These are phyloP conservation scores for Wallacemonas sp. DNA, from an alignment of 208 protist species.

Conservation along the genomic window DNA sequence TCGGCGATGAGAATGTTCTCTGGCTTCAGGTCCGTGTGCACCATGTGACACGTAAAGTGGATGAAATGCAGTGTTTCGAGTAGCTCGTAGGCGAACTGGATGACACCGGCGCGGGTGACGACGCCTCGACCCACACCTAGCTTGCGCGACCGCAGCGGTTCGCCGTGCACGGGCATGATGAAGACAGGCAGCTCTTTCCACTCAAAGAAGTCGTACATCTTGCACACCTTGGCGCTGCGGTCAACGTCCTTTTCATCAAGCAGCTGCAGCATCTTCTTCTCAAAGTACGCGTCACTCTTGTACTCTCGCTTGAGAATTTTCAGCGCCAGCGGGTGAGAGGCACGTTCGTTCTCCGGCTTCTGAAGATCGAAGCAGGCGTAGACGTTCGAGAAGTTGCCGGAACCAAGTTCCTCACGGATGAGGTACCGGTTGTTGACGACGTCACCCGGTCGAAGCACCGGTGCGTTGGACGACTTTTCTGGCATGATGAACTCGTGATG, in stretches of 20 bases:
- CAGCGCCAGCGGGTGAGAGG: constrained; percentile 44
- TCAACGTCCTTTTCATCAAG: constrained; percentile 48
- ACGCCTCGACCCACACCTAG: constrained; percentile 64
- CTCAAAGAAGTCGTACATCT: constrained; percentile 79
- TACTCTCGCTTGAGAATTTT: constrained; percentile 88
- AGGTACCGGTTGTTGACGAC: constrained; percentile 61
- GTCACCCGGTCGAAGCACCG: constrained; percentile 37
- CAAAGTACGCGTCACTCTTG: constrained; percentile 69
- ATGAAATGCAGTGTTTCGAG: constrained; percentile 76
- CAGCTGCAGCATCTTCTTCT: constrained; percentile 71
- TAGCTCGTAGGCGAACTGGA: constrained; percentile 65
- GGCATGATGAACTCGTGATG: not conserved
- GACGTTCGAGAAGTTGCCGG: constrained; percentile 85
- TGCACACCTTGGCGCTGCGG: constrained; percentile 34
- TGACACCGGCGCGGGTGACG: constrained; percentile 50
- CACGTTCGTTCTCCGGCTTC: constrained; percentile 1
- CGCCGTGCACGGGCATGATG: constrained; percentile 79
- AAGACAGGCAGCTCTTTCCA: constrained; percentile 70
- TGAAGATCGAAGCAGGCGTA: constrained; percentile 57
- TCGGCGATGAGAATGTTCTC: constrained; percentile 95
- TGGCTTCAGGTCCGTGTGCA: constrained; percentile 97
- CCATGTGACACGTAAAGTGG: constrained; percentile 85
- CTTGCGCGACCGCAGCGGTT: constrained; percentile 56
- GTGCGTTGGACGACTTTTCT: not conserved
- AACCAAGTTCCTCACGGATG: constrained; percentile 63